A percentile compares a stretch with the other conserved stretches of the same genome.
Evolutionary conservation across 805 yeast genomes (phyloP).

Genomic region (Candida golubevii): DNA sequence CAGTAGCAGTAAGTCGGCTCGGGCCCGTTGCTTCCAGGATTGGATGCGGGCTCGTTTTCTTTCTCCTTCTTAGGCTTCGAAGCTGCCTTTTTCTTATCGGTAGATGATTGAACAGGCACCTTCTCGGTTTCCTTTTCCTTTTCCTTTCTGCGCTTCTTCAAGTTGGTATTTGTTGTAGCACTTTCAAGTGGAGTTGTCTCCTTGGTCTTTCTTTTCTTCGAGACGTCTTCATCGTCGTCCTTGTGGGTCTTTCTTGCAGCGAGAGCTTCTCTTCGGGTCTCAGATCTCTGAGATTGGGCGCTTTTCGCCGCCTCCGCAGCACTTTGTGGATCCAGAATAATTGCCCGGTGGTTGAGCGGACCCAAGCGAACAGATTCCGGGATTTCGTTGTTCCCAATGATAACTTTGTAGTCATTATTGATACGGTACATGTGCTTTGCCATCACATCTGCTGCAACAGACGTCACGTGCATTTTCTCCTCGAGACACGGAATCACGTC

Average conservation of each 20-base stretch:
- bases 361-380: constrained; percentile 79
- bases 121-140: constrained; percentile 13
- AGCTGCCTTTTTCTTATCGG: constrained; percentile 19
- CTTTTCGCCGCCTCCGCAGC: constrained; percentile 47
- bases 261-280: constrained; percentile 85
- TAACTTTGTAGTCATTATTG: constrained; percentile 74
- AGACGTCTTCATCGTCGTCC: constrained; percentile 28
- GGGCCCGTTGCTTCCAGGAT: constrained; percentile 10
- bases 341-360: constrained; percentile 86
- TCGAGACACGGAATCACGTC: constrained; percentile 90
- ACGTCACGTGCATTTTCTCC: constrained; percentile 96
- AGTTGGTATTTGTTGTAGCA: background rate
- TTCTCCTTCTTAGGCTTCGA: constrained; percentile 20
- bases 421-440: constrained; percentile 65
- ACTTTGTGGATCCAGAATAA: constrained; percentile 53
- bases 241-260: constrained; percentile 76
- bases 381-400: constrained; percentile 68
- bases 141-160: constrained; percentile 10
- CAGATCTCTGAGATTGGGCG: constrained; percentile 74
- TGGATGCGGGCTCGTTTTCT: constrained; percentile 11
- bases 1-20: constrained; percentile 96
- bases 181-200: constrained; percentile 23
- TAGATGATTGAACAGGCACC: constrained; percentile 3
- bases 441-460: constrained; percentile 79
- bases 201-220: constrained; percentile 13